Evolutionary conservation across 2,329 filamentous ascomycete species (phyloP), one percentile per base, ranked within the genome.

Genomic region (Pseudogymnoascus sp.): DNA sequence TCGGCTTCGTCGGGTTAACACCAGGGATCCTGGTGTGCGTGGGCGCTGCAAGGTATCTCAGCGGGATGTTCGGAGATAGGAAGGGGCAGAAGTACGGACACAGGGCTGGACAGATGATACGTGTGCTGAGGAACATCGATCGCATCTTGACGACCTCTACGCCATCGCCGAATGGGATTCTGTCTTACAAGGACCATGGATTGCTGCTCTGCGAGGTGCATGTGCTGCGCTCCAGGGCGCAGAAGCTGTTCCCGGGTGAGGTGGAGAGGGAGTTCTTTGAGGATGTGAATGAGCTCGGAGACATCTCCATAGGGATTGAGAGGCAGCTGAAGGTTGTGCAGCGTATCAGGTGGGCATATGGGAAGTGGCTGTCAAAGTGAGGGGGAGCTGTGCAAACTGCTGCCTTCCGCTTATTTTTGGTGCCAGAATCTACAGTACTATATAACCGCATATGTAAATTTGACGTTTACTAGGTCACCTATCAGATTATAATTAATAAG

Each of bases 1-100:
- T 99, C 75, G 94, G 91, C n/a, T 96, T 99, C 70, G 87, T 99
- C 37, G 92, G 92, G 5, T 78, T 99, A 25, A 97, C 94, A 0
- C 94, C 94, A 0, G 93, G 94, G 11, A 82, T 97, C n/a, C 77
- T 99, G 30, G 90, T 97, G 37, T 89, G 87, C 1, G 84, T 93
- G 64, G 86, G 85, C n/a, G 75, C 85, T 9, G 75, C 87, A 54
- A 84, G 85, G 65, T 97, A 93, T 78, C 71, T 96, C 1, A 79
- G 81, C 37, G 80, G 83, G 16, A 72, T 86, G 0, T 83, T 96
- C 62, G 88, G 87, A 43, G 87, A 82, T 64, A 84, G 90, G 57
- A 85, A 79, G 67, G 89, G 91, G 12, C 76, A 87, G 57, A 82
- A 81, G 59, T 81, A 82, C 61, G 84, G 83, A 62, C 81, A 82